phyloP scores from a whole-genome alignment of 495 filamentous ascomycete genomes.

The Neurospora tetraspora region DNA sequence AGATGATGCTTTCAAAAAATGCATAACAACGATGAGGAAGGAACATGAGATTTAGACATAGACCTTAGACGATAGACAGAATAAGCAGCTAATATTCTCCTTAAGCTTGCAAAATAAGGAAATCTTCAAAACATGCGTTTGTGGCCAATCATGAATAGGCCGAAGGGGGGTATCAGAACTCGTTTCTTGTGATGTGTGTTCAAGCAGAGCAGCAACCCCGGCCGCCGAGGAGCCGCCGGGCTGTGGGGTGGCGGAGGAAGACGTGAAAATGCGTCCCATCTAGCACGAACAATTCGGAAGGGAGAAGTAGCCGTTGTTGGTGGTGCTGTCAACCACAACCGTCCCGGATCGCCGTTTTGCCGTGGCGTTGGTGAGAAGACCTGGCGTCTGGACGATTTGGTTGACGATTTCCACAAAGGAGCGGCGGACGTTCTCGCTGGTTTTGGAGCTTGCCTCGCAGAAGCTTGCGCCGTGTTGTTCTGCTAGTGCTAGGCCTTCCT shows the following conservation, averaged over 20 bases:
- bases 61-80: background rate
- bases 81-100: background rate
- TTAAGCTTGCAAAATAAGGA: background rate
- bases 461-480: slow-evolving; percentile 38
- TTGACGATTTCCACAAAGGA: slow-evolving; percentile 48
- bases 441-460: slow-evolving; percentile 48
- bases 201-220: background rate
- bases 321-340: slow-evolving; percentile 5
- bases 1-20: background rate
- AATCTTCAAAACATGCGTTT: background rate
- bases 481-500: slow-evolving; percentile 43
- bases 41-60: background rate
- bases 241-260: background rate
- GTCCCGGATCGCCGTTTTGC: slow-evolving; percentile 10
- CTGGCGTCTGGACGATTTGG: slow-evolving; percentile 37
- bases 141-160: background rate
- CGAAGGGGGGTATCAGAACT: background rate
- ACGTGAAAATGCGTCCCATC: background rate
- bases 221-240: background rate
- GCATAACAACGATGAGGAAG: background rate
- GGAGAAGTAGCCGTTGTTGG: background rate
- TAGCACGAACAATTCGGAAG: slow-evolving; percentile 14
- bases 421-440: slow-evolving; percentile 40
- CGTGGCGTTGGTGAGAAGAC: slow-evolving; percentile 25
- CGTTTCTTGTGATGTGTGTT: background rate